These are phyloP conservation scores for Dryadomyces quercivorus DNA, from an alignment of 2,329 filamentous ascomycete genomes.

Conservation along the genomic window DNA sequence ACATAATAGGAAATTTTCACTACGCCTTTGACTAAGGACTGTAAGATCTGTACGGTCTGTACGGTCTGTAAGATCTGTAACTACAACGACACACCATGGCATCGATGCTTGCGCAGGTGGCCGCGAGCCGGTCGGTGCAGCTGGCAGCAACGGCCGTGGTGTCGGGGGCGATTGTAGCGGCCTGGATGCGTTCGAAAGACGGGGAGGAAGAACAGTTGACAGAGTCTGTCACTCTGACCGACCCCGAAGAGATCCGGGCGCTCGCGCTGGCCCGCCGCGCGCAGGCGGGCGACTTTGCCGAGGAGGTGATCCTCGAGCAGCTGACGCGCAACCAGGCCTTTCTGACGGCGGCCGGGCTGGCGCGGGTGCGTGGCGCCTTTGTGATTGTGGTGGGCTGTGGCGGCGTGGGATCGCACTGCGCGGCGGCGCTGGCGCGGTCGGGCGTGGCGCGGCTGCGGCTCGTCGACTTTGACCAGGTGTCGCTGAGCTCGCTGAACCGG, in stretches of 20 bases:
- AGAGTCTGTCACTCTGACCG: slow-evolving; percentile 20
- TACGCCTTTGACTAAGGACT: too few relatives aligned
- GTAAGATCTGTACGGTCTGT: too few relatives aligned
- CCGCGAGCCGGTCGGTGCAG: slow-evolving; percentile 40
- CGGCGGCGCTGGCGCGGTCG: slow-evolving; percentile 73
- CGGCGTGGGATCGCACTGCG: slow-evolving; percentile 87
- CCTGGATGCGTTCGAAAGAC: too few relatives aligned
- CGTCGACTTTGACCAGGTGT: slow-evolving; percentile 96
- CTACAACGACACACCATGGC: too few relatives aligned
- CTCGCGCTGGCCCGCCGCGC: slow-evolving; percentile 46
- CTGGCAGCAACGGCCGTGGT: slow-evolving; percentile 59
- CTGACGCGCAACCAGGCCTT: slow-evolving; percentile 89
- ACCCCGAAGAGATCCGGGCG: slow-evolving; percentile 51
- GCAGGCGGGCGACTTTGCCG: slow-evolving; percentile 51
- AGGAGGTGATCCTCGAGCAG: slow-evolving; percentile 86
- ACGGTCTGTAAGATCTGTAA: too few relatives aligned
- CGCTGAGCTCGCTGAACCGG: slow-evolving; percentile 85
- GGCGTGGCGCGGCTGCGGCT: slow-evolving; percentile 80
- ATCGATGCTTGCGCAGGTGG: slow-evolving; percentile 30
- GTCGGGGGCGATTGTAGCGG: slow-evolving; percentile 44
- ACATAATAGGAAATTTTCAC: neutral
- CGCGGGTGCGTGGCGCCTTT: slow-evolving; percentile 68
- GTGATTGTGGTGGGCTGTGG: slow-evolving; percentile 87
- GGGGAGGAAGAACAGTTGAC: too few relatives aligned
- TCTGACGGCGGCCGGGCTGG: slow-evolving; percentile 68